Conservation (phyloP, 768 basidiomycete species). For the Psilocybe cubensis region DNA sequence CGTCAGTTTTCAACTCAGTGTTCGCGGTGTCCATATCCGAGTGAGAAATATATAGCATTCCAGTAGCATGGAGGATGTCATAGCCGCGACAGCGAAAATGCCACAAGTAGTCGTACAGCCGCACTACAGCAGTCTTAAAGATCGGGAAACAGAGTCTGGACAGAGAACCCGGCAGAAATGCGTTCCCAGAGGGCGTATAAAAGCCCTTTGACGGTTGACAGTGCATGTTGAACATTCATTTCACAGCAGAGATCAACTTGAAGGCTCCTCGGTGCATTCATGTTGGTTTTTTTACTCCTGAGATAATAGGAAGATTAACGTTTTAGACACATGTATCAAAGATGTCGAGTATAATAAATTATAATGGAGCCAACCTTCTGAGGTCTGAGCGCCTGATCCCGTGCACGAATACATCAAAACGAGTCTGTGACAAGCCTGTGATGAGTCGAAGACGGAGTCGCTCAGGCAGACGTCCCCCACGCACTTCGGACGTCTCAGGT, state of each 20-base stretch:
- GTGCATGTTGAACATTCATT: not conserved
- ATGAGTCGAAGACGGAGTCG: not conserved
- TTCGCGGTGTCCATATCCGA: too few relatives aligned
- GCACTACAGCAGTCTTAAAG: too few relatives aligned
- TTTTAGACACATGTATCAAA: not conserved
- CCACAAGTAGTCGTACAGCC: too few relatives aligned
- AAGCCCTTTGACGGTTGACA: not conserved
- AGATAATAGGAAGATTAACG: not conserved
- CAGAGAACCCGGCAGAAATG: too few relatives aligned
- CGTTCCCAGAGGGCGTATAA: too few relatives aligned
- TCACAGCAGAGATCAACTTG: not conserved
- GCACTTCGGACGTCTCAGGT: not conserved
- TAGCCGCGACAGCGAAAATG: too few relatives aligned
- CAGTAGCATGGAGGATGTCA: too few relatives aligned
- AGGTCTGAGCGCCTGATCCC: not conserved
- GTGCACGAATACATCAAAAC: not conserved
- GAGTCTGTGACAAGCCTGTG: not conserved
- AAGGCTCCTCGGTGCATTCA: too few relatives aligned
- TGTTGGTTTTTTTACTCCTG: too few relatives aligned
- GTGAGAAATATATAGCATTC: too few relatives aligned
- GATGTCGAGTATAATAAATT: not conserved
- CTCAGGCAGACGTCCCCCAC: not conserved
- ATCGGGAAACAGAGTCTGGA: too few relatives aligned
- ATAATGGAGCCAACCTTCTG: not conserved
- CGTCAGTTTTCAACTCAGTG: too few relatives aligned